These are phyloP conservation scores for Leptodermis oblonga DNA, from an alignment of 257 asterid species.

Conservation along the genomic window DNA sequence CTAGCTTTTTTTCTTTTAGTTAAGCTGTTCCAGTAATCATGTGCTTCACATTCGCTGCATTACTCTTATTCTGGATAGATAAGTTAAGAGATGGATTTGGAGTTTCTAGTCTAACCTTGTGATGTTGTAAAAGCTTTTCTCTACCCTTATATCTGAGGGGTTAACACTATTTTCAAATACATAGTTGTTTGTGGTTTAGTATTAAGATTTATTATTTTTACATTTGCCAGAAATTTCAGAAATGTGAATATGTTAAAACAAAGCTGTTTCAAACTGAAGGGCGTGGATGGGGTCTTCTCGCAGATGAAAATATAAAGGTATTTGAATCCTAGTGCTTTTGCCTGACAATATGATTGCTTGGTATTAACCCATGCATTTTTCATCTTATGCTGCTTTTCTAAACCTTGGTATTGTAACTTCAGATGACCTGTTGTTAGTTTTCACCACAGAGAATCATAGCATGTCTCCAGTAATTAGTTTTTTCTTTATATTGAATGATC, in stretches of 20 bases:
- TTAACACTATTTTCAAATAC: background rate
- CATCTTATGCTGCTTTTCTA: background rate
- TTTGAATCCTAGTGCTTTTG: conserved; percentile 3
- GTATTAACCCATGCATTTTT: background rate
- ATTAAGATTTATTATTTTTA: conserved; percentile 18
- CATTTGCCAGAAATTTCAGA: conserved; percentile 71
- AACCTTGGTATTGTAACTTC: background rate
- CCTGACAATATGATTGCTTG: background rate
- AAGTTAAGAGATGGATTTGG: background rate
- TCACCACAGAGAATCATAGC: background rate
- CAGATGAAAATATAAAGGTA: conserved; percentile 75
- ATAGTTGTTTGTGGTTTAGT: conserved; percentile 15
- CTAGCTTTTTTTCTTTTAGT: background rate
- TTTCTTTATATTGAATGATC: conserved; percentile 25
- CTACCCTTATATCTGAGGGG: background rate
- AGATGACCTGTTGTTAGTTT: background rate
- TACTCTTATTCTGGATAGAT: background rate
- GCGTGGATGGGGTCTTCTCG: conserved; percentile 92
- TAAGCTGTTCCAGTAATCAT: background rate
- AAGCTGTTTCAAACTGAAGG: conserved; percentile 80
- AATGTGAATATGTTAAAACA: conserved; percentile 64
- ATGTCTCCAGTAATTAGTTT: background rate
- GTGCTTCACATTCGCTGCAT: background rate
- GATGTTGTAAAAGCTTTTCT: background rate
- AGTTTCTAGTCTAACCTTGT: background rate